These are phyloP conservation scores for Hippophae tibetana DNA, from an alignment of 306 rosid genomes.

Conservation along the genomic window DNA sequence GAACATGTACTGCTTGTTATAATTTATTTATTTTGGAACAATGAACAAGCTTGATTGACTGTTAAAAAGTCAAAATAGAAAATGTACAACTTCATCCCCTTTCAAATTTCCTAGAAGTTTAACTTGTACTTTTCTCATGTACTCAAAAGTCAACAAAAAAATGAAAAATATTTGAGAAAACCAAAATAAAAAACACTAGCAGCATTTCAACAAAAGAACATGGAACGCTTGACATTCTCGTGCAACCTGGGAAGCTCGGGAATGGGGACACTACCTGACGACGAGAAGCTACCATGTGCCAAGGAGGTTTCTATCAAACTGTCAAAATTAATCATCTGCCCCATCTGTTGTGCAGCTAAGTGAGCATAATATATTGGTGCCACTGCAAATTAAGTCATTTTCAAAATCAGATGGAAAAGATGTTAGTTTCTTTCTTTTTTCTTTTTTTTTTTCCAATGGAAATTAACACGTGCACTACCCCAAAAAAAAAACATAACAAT, in stretches of 20 bases:
- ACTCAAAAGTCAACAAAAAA: too few species aligned
- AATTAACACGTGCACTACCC: background rate
- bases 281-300: slow-evolving; percentile 14
- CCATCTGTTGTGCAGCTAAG: slow-evolving; percentile 74
- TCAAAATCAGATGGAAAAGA: slow-evolving; percentile 2
- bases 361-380: slow-evolving; percentile 87
- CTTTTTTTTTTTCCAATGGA: background rate
- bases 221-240: slow-evolving; percentile 34
- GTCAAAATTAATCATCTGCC: slow-evolving; percentile 56
- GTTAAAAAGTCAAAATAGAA: too few species aligned
- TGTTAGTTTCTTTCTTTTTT: too few species aligned
- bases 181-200: too few species aligned
- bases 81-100: too few species aligned
- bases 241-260: slow-evolving; percentile 70
- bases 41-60: too few species aligned
- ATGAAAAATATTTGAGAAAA: too few species aligned
- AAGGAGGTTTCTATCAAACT: slow-evolving; percentile 46
- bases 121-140: too few species aligned
- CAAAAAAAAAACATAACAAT: background rate
- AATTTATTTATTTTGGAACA: too few species aligned
- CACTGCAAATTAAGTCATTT: slow-evolving; percentile 26
- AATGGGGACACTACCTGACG: slow-evolving; percentile 29
- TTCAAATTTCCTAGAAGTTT: too few species aligned
- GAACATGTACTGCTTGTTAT: too few species aligned
- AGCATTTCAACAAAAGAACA: slow-evolving; percentile 69